These are phyloP conservation scores for Phialemoniopsis sp. DNA, from an alignment of 2,329 filamentous ascomycete species.

Conservation along the genomic window DNA sequence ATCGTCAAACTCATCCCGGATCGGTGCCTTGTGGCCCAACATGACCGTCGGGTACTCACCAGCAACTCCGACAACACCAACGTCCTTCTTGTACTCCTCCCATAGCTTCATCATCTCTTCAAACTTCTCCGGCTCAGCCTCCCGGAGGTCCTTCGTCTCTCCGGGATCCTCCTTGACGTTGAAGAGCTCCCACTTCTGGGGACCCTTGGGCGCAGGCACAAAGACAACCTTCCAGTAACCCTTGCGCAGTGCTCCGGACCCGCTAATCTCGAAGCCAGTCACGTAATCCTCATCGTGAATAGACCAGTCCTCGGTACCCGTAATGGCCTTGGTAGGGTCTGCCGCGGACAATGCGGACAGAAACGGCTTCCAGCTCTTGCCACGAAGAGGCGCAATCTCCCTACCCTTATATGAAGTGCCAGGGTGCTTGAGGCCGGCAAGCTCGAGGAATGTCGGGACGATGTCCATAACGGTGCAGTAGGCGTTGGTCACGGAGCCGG, in stretches of 20 bases:
- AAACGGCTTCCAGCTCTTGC: slow-evolving; percentile 4
- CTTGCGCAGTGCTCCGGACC: slow-evolving; percentile 23
- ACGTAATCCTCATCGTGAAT: slow-evolving; percentile 8
- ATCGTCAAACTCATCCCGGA: background rate
- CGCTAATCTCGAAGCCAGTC: slow-evolving; percentile 27
- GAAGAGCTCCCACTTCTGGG: slow-evolving; percentile 25
- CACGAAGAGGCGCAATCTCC: slow-evolving; percentile 23
- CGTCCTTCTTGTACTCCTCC: slow-evolving; percentile 33
- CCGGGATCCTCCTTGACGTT: slow-evolving; percentile 22
- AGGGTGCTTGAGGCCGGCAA: slow-evolving; percentile 44
- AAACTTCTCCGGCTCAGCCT: slow-evolving; percentile 15
- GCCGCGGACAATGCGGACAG: too few relatives aligned
- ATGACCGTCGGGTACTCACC: slow-evolving; percentile 9
- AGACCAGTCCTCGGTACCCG: too few relatives aligned
- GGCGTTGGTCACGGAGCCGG: slow-evolving; percentile 32
- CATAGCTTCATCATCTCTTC: slow-evolving; percentile 18
- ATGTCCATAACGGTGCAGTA: slow-evolving; percentile 51
- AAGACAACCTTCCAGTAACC: slow-evolving; percentile 26
- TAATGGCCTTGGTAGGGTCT: too few relatives aligned
- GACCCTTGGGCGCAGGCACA: slow-evolving; percentile 18
- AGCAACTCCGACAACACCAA: slow-evolving; percentile 33
- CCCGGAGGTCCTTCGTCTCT: slow-evolving; percentile 21
- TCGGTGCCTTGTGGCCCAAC: slow-evolving; percentile 7
- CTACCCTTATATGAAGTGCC: slow-evolving; percentile 35
- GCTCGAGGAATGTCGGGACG: slow-evolving; percentile 40